Conservation (phyloP, 2,329 filamentous ascomycete species). For the Didymella arachidicola region DNA sequence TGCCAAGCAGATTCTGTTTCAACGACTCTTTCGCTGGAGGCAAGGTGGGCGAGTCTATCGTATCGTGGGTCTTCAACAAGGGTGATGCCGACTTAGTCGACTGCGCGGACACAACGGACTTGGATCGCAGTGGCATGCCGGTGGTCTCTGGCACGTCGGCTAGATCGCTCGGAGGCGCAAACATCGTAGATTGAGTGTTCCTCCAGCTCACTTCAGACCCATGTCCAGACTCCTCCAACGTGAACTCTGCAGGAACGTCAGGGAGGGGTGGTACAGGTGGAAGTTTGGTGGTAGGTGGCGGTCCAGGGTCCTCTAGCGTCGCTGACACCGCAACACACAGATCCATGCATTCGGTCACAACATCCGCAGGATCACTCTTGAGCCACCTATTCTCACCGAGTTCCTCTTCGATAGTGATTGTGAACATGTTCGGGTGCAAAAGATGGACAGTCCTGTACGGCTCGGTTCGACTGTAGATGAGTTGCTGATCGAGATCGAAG, state of each 20-base stretch:
- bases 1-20: slow-evolving; percentile 33
- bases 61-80: slow-evolving; percentile 53
- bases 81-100: slow-evolving; percentile 58
- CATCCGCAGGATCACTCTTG: slow-evolving; percentile 79
- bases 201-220: slow-evolving; percentile 59
- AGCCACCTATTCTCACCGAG: slow-evolving; percentile 81
- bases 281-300: slow-evolving; percentile 56
- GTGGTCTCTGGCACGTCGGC: slow-evolving; percentile 32
- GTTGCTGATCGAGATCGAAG: slow-evolving; percentile 78
- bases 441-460: slow-evolving; percentile 75
- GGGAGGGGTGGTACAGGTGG: slow-evolving; percentile 57
- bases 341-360: slow-evolving; percentile 80
- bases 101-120: slow-evolving; percentile 40
- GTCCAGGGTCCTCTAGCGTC: slow-evolving; percentile 55
- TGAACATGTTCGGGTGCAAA: slow-evolving; percentile 85
- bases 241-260: slow-evolving; percentile 43
- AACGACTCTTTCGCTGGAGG: slow-evolving; percentile 55
- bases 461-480: slow-evolving; percentile 79
- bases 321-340: slow-evolving; percentile 62
- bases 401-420: slow-evolving; percentile 79
- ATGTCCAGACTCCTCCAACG: slow-evolving; percentile 45
- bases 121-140: slow-evolving; percentile 32
- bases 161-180: slow-evolving; percentile 33
- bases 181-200: slow-evolving; percentile 63
- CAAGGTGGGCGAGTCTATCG: slow-evolving; percentile 69